Base-by-base conservation (phyloP, 1,284 basidiomycete genomes). In the Vanrija sp. region DNA sequence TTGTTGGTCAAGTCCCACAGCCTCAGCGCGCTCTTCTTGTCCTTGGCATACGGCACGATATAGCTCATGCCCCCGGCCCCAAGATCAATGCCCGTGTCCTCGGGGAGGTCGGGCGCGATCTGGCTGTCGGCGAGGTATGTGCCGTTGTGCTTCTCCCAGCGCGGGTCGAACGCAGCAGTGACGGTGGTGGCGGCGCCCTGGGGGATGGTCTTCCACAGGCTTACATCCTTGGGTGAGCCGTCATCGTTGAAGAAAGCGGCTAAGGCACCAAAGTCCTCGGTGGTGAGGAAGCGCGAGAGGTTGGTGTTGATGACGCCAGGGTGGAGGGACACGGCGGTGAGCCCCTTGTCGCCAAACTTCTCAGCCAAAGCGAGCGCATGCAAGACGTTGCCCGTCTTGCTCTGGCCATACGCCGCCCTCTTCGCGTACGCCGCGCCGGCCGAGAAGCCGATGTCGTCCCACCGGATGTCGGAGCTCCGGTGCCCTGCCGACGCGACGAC, bases 321-420 rank as follows among this genome's bases (percentile, higher is more conserved):
- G 22, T 44, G 23, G 39, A 55, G 49, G 1, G 53, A 49, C 14
- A 63, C 53, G n/a, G 51, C 48, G n/a, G 31, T 20, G 14, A 64
- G 39, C 12, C 6, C 60, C 57, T 43, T 52, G 19, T 49, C 22
- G 25, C 48, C 44, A 41, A 59, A 57, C n/a, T 39, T 35, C 18
- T 50, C 41, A 0, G 56, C 54, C 15, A 64, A 44, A 7, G 39
- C 42, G 4, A 50, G 12, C 2, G 51, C 56, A 47, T 45, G 43
- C 19, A 62, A 52, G 16, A 60, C 53, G 14, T 35, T 35, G 3
- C 51, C 62, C 3, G 60, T 55, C 51, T 64, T 64, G 48, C 24
- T 36, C 51, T 60, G 61, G n/a, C 58, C 62, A 47, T 61, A 61
- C 3, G 51, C 42, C 5, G 36, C 3, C 12, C 18, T 12, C 31